Evolutionary conservation across 768 basidiomycete species (phyloP).

Genomic region (Tylopilus balloui): DNA sequence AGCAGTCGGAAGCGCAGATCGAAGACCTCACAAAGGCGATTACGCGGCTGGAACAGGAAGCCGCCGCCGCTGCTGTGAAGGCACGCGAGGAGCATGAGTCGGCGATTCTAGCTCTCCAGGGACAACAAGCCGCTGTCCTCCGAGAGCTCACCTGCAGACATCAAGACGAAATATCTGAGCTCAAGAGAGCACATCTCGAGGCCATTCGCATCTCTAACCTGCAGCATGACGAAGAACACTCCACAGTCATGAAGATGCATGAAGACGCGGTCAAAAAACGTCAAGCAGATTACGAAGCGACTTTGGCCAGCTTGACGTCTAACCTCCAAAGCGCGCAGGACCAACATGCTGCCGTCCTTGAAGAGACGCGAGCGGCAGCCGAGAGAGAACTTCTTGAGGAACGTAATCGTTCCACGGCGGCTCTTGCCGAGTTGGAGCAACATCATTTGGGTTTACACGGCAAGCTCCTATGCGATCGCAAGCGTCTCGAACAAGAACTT

Average conservation of each 20-base stretch:
- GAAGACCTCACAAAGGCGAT: slow-evolving; percentile 57
- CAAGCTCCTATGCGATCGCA: slow-evolving; percentile 34
- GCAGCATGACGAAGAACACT: slow-evolving; percentile 35
- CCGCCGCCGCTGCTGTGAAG: slow-evolving; percentile 34
- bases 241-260: slow-evolving; percentile 38
- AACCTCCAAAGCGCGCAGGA: slow-evolving; percentile 37
- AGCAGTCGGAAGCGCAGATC: slow-evolving; percentile 42
- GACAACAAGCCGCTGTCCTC: slow-evolving; percentile 53
- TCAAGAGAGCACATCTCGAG: slow-evolving; percentile 46
- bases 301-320: slow-evolving; percentile 39
- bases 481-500: slow-evolving; percentile 46
- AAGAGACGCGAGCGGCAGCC: slow-evolving; percentile 32
- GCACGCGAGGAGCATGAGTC: slow-evolving; percentile 47
- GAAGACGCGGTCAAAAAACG: slow-evolving; percentile 38
- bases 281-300: slow-evolving; percentile 46
- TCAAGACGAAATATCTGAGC: slow-evolving; percentile 46
- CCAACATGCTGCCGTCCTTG: slow-evolving; percentile 34
- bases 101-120: slow-evolving; percentile 43
- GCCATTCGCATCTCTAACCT: slow-evolving; percentile 31
- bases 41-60: slow-evolving; percentile 49
- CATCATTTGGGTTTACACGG: slow-evolving; percentile 48
- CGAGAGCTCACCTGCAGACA: slow-evolving; percentile 54
- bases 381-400: slow-evolving; percentile 41
- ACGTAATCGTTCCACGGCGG: slow-evolving; percentile 39
- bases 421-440: slow-evolving; percentile 47